Evolutionary conservation across 495 filamentous ascomycete genomes (phyloP).

Genomic region (Ramalina peruviana): DNA sequence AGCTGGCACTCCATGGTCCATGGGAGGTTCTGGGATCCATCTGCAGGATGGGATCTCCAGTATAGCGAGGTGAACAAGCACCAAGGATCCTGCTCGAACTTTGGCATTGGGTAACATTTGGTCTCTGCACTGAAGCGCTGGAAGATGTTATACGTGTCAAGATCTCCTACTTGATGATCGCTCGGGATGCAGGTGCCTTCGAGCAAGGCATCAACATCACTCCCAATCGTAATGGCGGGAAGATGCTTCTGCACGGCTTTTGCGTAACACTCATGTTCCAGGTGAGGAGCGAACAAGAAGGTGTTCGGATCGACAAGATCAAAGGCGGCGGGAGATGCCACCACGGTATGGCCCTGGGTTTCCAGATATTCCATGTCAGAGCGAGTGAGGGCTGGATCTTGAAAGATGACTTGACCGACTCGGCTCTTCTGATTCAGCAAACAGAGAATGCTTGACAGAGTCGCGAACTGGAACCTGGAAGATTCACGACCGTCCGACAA

Average conservation of each 20-base stretch:
- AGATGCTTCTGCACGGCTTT: conserved; percentile 19
- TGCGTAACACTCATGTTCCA: conserved; percentile 19
- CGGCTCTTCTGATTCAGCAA: conserved; percentile 15
- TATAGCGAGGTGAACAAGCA: conserved; percentile 23
- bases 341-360: conserved; percentile 36
- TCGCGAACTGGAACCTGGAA: conserved; percentile 46
- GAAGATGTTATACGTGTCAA: not conserved
- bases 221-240: conserved; percentile 32
- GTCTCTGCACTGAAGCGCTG: not conserved
- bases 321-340: conserved; percentile 45
- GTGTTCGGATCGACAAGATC: conserved; percentile 33
- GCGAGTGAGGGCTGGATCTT: conserved; percentile 58
- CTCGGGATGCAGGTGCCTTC: not conserved
- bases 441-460: conserved; percentile 39
- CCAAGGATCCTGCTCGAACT: conserved; percentile 20
- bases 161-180: not conserved
- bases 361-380: conserved; percentile 45
- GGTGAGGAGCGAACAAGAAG: conserved; percentile 45
- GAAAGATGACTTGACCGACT: conserved; percentile 31
- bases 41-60: conserved; percentile 9
- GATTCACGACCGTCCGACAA: conserved; percentile 18
- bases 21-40: not conserved
- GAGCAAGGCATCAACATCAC: conserved; percentile 3
- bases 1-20: not conserved
- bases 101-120: conserved; percentile 18